A percentile compares a stretch with the other conserved stretches of the same genome.
Conservation (phyloP, 192 early-diverging fungal genomes). For the Podila clonocystis region DNA sequence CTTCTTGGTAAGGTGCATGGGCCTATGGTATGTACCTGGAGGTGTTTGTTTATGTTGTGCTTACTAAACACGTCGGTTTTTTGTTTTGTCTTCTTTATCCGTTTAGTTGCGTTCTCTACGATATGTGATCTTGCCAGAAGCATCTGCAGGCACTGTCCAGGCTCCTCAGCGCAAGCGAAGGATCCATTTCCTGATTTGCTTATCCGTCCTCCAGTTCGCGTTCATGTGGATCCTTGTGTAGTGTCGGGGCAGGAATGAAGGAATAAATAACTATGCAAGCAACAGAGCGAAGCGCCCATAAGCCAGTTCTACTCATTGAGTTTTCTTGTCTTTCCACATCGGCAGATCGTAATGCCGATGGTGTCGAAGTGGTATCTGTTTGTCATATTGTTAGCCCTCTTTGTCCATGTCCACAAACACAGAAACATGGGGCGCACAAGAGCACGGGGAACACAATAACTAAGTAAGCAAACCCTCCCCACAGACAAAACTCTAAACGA, state of each 20-base stretch:
- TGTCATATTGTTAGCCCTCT: too few species aligned
- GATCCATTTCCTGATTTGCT: slow-evolving; percentile 88
- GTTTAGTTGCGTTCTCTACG: slow-evolving; percentile 77
- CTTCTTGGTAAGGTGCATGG: slow-evolving; percentile 77
- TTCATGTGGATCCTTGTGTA: slow-evolving; percentile 82
- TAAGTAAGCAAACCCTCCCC: too few species aligned
- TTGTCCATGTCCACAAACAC: too few species aligned
- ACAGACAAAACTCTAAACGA: background rate
- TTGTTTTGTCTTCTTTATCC: background rate
- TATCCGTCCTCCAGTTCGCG: slow-evolving; percentile 84
- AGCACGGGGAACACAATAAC: background rate
- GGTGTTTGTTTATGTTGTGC: background rate
- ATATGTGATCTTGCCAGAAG: slow-evolving; percentile 77
- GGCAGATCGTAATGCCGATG: background rate
- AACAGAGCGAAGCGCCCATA: background rate
- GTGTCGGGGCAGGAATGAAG: background rate
- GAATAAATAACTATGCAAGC: background rate
- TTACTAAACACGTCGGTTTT: background rate
- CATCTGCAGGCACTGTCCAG: slow-evolving; percentile 68
- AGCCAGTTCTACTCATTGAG: too few species aligned
- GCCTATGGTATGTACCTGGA: background rate
- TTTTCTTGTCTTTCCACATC: background rate
- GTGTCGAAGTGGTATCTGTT: background rate
- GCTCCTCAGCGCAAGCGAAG: slow-evolving; percentile 80
- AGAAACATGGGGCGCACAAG: too few species aligned